Evolutionary conservation across 2,329 filamentous ascomycete species (phyloP).

Genomic region (Beauveria varroae): DNA sequence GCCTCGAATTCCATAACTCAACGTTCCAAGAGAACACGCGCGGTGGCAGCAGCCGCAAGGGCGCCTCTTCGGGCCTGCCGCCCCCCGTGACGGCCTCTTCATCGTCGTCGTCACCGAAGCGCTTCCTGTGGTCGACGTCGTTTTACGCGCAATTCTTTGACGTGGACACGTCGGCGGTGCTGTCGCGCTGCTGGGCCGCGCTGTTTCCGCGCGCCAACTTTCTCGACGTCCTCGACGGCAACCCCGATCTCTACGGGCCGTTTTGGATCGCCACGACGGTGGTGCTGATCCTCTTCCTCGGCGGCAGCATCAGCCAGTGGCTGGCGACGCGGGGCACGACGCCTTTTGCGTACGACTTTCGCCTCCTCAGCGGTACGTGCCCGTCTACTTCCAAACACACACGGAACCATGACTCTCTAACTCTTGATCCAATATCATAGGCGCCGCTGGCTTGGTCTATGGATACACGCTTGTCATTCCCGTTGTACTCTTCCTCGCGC

Average conservation of each 20-base stretch:
- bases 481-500: constrained; percentile 72
- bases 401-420: background rate
- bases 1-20: constrained; percentile 93
- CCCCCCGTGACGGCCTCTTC: constrained; percentile 49
- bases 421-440: constrained; percentile 26
- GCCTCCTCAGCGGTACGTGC: constrained; percentile 66
- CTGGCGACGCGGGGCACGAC: constrained; percentile 59
- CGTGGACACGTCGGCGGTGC: constrained; percentile 85
- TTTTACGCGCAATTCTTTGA: constrained; percentile 99
- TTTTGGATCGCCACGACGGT: constrained; percentile 99
- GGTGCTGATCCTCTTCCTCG: constrained; percentile 88
- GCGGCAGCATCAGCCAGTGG: constrained; percentile 91
- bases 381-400: too few species aligned
- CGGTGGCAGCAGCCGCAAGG: constrained; percentile 40
- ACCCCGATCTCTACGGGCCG: constrained; percentile 92
- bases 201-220: constrained; percentile 90
- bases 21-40: constrained; percentile 60
- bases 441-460: constrained; percentile 86
- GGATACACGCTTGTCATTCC: constrained; percentile 90
- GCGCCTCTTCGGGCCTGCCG: constrained; percentile 39
- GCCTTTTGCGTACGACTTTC: constrained; percentile 88
- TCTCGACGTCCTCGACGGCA: constrained; percentile 92
- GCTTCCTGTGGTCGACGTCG: constrained; percentile 81
- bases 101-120: constrained; percentile 54
- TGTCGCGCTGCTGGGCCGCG: constrained; percentile 80